Evolutionary conservation across 169 alveolate species (phyloP).

Genomic region (Cyclospora cayetanensis): DNA sequence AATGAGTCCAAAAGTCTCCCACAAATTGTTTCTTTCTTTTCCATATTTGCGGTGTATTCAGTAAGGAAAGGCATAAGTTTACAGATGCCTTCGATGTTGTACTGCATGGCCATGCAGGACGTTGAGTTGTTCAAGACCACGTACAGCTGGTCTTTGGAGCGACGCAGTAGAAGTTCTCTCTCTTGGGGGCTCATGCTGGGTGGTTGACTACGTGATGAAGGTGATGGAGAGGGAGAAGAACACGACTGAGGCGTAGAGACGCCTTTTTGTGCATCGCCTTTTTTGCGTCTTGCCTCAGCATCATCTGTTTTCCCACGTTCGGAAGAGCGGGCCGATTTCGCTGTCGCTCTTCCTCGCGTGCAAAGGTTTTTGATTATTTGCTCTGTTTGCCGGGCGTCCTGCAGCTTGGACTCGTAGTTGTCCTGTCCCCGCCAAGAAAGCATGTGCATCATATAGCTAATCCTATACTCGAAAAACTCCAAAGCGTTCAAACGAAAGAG

Average conservation of each 20-base stretch:
- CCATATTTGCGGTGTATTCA: background rate
- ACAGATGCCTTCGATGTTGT: slow-evolving; percentile 31
- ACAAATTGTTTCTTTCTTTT: slow-evolving; percentile 13
- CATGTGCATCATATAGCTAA: slow-evolving; percentile 5
- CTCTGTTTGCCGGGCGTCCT: background rate
- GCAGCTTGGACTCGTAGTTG: background rate
- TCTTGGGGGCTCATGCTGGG: background rate
- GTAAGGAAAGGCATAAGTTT: slow-evolving; percentile 7
- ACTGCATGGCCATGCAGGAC: slow-evolving; percentile 23
- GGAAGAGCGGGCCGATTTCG: background rate
- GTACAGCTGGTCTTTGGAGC: background rate
- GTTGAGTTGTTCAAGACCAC: background rate
- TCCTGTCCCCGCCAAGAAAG: background rate
- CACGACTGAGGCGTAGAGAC: too few relatives aligned
- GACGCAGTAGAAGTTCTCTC: background rate
- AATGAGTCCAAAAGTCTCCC: background rate
- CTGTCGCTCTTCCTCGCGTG: background rate
- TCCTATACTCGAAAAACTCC: slow-evolving; percentile 5
- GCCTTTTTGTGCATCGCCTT: background rate
- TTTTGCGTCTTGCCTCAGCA: background rate
- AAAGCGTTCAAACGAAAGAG: slow-evolving; percentile 60
- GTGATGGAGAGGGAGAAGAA: background rate
- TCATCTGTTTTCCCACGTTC: background rate
- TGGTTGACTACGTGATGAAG: background rate
- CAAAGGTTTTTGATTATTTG: background rate